Conservation (phyloP, 106 monocot species). For the Cymbidium sinense region DNA sequence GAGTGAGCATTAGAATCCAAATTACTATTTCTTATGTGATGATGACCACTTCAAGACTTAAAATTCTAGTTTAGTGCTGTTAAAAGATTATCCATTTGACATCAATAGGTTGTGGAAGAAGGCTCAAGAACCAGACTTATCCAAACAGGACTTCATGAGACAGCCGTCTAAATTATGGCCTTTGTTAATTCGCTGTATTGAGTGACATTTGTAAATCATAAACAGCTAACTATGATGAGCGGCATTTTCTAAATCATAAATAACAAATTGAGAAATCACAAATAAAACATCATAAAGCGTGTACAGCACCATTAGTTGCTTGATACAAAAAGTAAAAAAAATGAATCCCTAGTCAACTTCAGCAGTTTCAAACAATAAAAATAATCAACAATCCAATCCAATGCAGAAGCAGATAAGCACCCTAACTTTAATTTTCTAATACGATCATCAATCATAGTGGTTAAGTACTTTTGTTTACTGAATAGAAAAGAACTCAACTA, state of each 20-base stretch:
- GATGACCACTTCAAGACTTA: neutral
- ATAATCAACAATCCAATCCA: neutral
- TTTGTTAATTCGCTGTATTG: neutral
- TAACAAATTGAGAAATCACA: neutral
- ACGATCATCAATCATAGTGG: neutral
- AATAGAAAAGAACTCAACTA: neutral
- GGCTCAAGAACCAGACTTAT: neutral
- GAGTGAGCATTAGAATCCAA: neutral
- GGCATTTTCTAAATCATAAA: neutral
- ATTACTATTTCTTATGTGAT: neutral
- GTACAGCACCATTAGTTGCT: neutral
- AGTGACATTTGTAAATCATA: neutral
- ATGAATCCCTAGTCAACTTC: neutral
- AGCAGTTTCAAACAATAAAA: neutral
- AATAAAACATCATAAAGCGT: neutral
- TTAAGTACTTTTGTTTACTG: neutral
- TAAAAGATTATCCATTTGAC: neutral
- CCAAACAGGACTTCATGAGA: neutral
- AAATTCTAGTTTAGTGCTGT: neutral
- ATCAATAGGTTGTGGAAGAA: neutral
- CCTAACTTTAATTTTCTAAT: neutral
- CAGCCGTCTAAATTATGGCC: neutral
- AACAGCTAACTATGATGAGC: too few relatives aligned
- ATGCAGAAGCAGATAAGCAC: neutral
- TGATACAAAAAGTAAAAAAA: neutral